phyloP scores from a whole-genome alignment of 768 basidiomycete genomes.

The Polyporus arcularius region DNA sequence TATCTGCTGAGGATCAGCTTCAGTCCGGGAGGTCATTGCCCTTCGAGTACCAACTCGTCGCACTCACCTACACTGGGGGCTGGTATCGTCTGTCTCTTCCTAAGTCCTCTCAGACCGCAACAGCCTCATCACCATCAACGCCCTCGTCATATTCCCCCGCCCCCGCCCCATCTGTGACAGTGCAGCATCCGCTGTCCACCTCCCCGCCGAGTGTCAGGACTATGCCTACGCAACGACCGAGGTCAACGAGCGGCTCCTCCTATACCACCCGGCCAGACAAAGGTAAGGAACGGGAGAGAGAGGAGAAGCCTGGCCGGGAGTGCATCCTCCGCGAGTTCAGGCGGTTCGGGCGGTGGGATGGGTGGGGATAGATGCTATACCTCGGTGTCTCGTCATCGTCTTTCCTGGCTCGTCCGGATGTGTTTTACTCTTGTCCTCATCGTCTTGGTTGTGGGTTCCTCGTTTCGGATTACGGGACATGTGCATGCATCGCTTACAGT shows the following conservation, averaged over 20 bases:
- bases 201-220: slow-evolving; percentile 48
- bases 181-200: slow-evolving; percentile 25
- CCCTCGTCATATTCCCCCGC: slow-evolving; percentile 22
- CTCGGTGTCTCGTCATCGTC: background rate
- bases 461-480: slow-evolving; percentile 1
- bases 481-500: background rate
- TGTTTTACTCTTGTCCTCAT: background rate
- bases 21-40: slow-evolving; percentile 26
- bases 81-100: slow-evolving; percentile 87
- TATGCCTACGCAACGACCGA: slow-evolving; percentile 40
- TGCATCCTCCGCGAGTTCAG: slow-evolving; percentile 77
- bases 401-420: background rate
- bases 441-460: background rate
- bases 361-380: slow-evolving; percentile 50
- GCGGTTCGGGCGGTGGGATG: slow-evolving; percentile 87
- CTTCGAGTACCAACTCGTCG: slow-evolving; percentile 74
- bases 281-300: slow-evolving; percentile 65
- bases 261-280: slow-evolving; percentile 45
- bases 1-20: slow-evolving; percentile 39
- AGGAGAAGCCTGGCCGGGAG: slow-evolving; percentile 59
- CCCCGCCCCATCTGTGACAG: slow-evolving; percentile 3
- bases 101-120: slow-evolving; percentile 19
- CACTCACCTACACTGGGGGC: slow-evolving; percentile 85
- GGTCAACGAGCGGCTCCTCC: slow-evolving; percentile 60
- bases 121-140: slow-evolving; percentile 8